A percentile compares a stretch with the other conserved stretches of the same genome.
Conservation (phyloP, 306 rosid species). For the Alnus rubra region DNA sequence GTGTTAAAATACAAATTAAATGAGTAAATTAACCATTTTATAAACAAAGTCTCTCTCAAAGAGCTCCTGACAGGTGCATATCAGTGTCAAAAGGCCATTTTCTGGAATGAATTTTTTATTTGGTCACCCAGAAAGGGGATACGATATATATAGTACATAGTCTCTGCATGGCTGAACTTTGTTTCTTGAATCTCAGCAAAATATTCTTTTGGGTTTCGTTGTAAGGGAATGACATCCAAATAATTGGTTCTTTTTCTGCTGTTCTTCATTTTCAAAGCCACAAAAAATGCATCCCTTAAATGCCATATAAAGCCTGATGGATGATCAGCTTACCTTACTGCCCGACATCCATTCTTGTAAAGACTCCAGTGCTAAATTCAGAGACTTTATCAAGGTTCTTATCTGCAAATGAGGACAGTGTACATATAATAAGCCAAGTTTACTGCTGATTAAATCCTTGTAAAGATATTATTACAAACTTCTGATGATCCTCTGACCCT, state of each 20-base stretch:
- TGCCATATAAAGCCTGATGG: background rate
- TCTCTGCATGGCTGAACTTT: no score
- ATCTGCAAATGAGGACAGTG: conserved; percentile 38
- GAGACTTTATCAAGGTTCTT: conserved; percentile 50
- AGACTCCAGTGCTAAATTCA: conserved; percentile 41
- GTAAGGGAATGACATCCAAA: background rate
- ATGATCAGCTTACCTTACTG: conserved; percentile 45
- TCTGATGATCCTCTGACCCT: background rate
- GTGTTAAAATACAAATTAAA: no score
- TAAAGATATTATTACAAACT: no score
- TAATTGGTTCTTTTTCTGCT: background rate
- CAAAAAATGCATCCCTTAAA: background rate
- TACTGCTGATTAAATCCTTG: background rate
- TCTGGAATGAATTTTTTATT: background rate
- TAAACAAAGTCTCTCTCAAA: no score
- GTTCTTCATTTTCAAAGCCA: background rate
- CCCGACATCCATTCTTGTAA: conserved; percentile 61
- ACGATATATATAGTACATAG: no score
- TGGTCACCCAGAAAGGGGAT: no score
- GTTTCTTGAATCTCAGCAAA: background rate
- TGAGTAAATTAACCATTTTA: no score
- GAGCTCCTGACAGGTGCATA: no score
- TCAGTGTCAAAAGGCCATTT: no score
- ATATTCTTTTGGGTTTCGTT: background rate
- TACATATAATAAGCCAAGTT: background rate